These are phyloP conservation scores for Neurospora sp. DNA, from an alignment of 495 filamentous ascomycete species.

Conservation along the genomic window DNA sequence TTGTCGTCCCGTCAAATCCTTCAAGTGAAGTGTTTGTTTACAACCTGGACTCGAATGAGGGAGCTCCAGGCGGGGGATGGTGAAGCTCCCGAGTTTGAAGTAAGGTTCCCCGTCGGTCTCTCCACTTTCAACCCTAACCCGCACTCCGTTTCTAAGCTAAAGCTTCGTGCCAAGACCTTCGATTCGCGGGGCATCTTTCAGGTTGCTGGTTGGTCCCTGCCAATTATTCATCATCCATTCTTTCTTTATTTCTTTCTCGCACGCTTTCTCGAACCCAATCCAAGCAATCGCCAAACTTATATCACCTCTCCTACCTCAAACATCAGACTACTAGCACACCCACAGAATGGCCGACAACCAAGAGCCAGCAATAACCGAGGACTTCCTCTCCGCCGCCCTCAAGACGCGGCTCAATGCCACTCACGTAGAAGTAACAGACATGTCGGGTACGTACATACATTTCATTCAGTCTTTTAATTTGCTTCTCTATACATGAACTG, in stretches of 20 bases:
- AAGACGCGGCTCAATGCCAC: conserved; percentile 63
- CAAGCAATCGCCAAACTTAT: neutral
- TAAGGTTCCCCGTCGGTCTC: neutral
- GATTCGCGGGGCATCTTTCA: neutral
- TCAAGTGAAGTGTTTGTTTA: neutral
- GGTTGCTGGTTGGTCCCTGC: neutral
- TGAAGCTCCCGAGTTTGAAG: neutral
- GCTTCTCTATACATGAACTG: neutral
- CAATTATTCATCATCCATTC: neutral
- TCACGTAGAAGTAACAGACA: conserved; percentile 85
- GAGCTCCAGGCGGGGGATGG: neutral
- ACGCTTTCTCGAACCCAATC: too few relatives aligned
- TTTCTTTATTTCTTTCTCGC: neutral
- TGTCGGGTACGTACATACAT: conserved; percentile 58
- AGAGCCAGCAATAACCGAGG: conserved; percentile 53
- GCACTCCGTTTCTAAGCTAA: too few relatives aligned
- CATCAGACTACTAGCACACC: conserved; percentile 1
- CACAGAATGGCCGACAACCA: conserved; percentile 30
- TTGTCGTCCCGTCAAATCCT: neutral
- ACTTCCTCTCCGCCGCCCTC: conserved; percentile 57
- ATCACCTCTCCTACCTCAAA: neutral
- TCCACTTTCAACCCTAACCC: neutral
- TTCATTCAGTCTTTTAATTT: neutral
- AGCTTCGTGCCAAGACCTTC: neutral
- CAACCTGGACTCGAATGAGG: neutral